Base-by-base conservation (phyloP, 2,329 filamentous ascomycete genomes). In the Alternaria brassicicola region DNA sequence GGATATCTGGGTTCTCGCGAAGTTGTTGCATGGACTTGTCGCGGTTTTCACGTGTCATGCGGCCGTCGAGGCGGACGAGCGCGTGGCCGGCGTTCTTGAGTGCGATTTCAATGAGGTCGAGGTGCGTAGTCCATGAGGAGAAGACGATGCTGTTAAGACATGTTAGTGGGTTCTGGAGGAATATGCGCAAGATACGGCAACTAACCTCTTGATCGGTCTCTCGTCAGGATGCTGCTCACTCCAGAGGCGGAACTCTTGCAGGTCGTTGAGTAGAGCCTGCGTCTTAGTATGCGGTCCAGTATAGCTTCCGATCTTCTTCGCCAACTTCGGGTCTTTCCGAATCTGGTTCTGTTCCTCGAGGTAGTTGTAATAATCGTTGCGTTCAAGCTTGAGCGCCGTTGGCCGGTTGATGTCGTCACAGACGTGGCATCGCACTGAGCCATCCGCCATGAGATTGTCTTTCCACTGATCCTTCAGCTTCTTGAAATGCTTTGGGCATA, bases 51-150 rank as follows among this genome's bases (percentile, higher is more conserved):
- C 95, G 89, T 0, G 85, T 83, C 92, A 98, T 96, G 62, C 88
- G 91, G 50, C 95, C 95, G 69, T 98, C 95, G 2, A 99, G 87
- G n/a, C 95, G 90, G 4, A 87, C 86, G 72, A 87, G 93, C 0
- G 45, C 81, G 74, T 96, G 91, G 9, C 84, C 82, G 10, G 84
- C 84, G 48, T 86, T 83, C 28, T 87, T 83, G 13, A 98, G 84
- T 0, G 93, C 94, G 48, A 92, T 83, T 72, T 95, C 88, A 66
- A 99, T 96, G 19, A 99, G 85, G 74, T 98, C 93, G 15, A 99
- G 86, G 73, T 98, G 93, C 0, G 90, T 89, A 0, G 95, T 98
- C 93, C 95, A 98, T n/a, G 89, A 89, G 0, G 93, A 97, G 78
- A 98, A 98, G 6, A 99, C 88, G 13, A 99, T 93, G 25, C 92